phyloP scores from a whole-genome alignment of 2,329 filamentous ascomycete species.

The Aspergillus transmontanensis region DNA sequence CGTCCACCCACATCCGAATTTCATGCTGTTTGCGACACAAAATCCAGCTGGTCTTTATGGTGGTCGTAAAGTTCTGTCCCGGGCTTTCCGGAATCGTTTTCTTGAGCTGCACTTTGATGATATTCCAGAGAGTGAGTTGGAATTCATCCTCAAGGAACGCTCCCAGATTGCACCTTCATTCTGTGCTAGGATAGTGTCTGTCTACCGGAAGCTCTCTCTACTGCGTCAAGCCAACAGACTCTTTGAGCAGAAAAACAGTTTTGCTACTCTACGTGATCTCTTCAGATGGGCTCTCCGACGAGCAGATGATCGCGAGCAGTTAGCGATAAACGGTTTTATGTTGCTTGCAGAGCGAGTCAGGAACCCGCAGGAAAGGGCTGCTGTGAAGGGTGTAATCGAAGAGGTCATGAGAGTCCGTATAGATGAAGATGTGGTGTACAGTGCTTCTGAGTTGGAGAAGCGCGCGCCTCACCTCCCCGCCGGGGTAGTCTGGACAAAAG shows the following conservation, averaged over 20 bases:
- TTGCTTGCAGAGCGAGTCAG: constrained; percentile 90
- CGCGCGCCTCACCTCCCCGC: constrained; percentile 49
- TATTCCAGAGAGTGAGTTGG: constrained; percentile 91
- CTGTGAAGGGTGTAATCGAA: constrained; percentile 87
- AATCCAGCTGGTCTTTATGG: constrained; percentile 96
- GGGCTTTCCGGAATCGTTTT: constrained; percentile 95
- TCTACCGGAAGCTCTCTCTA: constrained; percentile 89
- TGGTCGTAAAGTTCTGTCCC: constrained; percentile 86
- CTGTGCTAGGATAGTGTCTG: constrained; percentile 84
- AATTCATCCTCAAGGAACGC: constrained; percentile 85
- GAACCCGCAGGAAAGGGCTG: constrained; percentile 80
- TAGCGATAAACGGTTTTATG: constrained; percentile 94
- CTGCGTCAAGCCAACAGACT: constrained; percentile 86
- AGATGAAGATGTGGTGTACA: constrained; percentile 73
- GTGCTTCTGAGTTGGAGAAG: constrained; percentile 58
- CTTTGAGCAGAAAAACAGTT: constrained; percentile 97
- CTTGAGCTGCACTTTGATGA: constrained; percentile 97
- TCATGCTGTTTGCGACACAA: constrained; percentile 97
- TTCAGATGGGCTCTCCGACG: constrained; percentile 91
- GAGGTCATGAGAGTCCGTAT: constrained; percentile 85
- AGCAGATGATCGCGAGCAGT: constrained; percentile 81
- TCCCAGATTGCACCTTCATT: constrained; percentile 90
- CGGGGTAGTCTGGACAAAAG: constrained; percentile 85
- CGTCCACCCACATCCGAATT: constrained; percentile 87
- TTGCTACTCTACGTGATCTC: constrained; percentile 91